Percentiles rank a stretch among this genome's conserved stretches.
Conservation (phyloP, 768 basidiomycete genomes). For the Psilocybe cubensis region DNA sequence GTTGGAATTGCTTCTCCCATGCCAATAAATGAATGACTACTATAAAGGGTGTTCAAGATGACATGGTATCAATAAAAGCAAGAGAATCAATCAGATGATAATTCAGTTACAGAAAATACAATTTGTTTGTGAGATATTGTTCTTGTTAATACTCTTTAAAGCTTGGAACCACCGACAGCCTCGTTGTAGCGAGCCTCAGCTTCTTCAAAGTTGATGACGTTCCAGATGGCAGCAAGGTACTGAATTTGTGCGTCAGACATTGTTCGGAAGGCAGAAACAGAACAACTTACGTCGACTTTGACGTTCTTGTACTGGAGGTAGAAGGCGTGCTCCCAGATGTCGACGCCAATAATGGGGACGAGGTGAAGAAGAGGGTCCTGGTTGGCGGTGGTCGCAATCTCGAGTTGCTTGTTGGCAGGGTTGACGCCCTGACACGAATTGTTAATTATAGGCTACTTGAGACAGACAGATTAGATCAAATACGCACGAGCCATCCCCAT, state of each 20-base stretch:
- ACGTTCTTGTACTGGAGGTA: slow-evolving; percentile 97
- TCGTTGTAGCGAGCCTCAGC: slow-evolving; percentile 68
- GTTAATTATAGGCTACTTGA: not conserved
- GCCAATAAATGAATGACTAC: too few species aligned
- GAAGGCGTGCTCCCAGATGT: slow-evolving; percentile 96
- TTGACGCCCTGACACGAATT: slow-evolving; percentile 77
- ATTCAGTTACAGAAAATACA: not conserved
- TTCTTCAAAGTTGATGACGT: slow-evolving; percentile 93
- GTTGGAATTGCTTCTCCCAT: too few species aligned
- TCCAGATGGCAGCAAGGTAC: slow-evolving; percentile 97
- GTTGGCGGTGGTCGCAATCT: slow-evolving; percentile 91
- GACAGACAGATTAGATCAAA: not conserved
- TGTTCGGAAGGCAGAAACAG: slow-evolving; percentile 31
- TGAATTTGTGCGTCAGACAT: slow-evolving; percentile 52
- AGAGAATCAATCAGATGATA: not conserved
- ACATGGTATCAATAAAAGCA: too few species aligned
- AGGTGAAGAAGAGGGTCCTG: slow-evolving; percentile 88
- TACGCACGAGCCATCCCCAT: slow-evolving; percentile 94
- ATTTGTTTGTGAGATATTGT: not conserved
- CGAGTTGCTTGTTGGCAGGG: slow-evolving; percentile 67
- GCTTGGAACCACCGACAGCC: slow-evolving; percentile 28
- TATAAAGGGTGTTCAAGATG: too few species aligned
- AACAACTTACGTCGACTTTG: slow-evolving; percentile 79
- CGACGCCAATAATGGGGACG: slow-evolving; percentile 87
- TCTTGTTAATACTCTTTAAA: slow-evolving; percentile 7